A percentile compares a stretch with the other conserved stretches of the same genome.
Conservation (phyloP, 352 stramenopile genomes). For the Blastocystis sp. region DNA sequence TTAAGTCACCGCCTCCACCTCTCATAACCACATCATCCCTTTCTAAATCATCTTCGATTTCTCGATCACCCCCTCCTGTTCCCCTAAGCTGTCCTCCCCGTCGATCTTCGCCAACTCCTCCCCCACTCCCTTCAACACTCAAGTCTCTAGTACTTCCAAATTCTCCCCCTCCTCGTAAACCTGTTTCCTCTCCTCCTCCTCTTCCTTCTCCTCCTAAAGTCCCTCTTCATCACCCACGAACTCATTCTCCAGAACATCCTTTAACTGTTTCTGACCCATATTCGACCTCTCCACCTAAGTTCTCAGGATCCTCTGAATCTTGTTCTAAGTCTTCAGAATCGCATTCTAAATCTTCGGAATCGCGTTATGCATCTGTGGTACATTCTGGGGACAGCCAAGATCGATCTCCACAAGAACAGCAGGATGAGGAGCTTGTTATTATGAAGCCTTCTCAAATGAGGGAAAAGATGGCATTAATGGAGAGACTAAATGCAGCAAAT, state of each 20-base stretch:
- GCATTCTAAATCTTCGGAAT: background rate
- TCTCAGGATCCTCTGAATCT: background rate
- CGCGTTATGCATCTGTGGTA: background rate
- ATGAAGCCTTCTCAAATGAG: slow-evolving; percentile 54
- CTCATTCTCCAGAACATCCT: background rate
- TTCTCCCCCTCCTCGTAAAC: background rate
- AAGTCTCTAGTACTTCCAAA: background rate
- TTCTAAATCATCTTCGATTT: background rate
- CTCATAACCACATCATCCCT: background rate
- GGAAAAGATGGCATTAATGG: background rate
- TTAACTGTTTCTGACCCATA: background rate
- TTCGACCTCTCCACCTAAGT: background rate
- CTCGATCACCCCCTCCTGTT: background rate
- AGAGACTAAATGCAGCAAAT: background rate
- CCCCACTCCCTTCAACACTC: background rate
- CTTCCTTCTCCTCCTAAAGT: background rate
- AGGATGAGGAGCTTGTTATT: background rate
- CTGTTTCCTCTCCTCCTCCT: background rate
- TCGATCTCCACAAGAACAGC: background rate
- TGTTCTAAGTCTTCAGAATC: background rate
- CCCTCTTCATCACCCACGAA: background rate
- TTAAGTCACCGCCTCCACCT: background rate
- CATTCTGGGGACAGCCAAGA: background rate
- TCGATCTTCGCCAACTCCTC: background rate
- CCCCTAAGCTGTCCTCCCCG: background rate